Conservation (phyloP, 164 flowering plant species). For the Nelumbo lutea region DNA sequence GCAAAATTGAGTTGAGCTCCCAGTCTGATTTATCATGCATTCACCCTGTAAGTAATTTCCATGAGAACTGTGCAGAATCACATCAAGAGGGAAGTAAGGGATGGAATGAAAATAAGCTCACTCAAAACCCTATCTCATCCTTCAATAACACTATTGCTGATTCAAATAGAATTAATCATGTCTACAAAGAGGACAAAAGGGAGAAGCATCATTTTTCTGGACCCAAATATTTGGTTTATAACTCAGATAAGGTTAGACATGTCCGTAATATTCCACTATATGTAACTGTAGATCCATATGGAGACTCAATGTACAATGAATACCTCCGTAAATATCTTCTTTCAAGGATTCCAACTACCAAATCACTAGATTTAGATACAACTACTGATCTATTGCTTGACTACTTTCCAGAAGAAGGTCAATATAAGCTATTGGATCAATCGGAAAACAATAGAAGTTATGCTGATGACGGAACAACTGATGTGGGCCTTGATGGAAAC, state of each 20-base stretch:
- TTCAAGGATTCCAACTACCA: slow-evolving; percentile 34
- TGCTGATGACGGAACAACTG: slow-evolving; percentile 16
- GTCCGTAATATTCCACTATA: slow-evolving; percentile 25
- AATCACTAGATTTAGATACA: slow-evolving; percentile 49
- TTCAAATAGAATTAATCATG: slow-evolving; percentile 8
- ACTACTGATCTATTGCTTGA: slow-evolving; percentile 62
- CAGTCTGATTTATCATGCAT: slow-evolving; percentile 14
- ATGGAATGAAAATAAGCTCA: slow-evolving; percentile 18
- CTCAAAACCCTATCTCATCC: slow-evolving; percentile 4
- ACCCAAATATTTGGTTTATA: slow-evolving; percentile 20
- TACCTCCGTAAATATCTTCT: slow-evolving; percentile 28
- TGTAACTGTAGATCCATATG: slow-evolving; percentile 26
- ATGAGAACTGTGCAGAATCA: slow-evolving; percentile 16
- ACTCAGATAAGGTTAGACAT: slow-evolving; percentile 16
- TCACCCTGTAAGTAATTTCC: slow-evolving; percentile 5
- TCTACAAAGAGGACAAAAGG: slow-evolving; percentile 14
- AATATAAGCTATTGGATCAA: slow-evolving; percentile 67
- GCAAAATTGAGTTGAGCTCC: neutral
- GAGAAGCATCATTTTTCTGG: slow-evolving; percentile 14
- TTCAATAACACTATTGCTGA: slow-evolving; percentile 5
- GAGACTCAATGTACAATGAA: slow-evolving; percentile 36
- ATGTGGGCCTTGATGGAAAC: slow-evolving; percentile 9
- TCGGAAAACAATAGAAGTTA: slow-evolving; percentile 28
- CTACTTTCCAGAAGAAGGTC: slow-evolving; percentile 82
- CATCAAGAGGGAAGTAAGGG: slow-evolving; percentile 14